These are phyloP conservation scores for Platanthera guangdongensis DNA, from an alignment of 106 monocot species.

Conservation along the genomic window DNA sequence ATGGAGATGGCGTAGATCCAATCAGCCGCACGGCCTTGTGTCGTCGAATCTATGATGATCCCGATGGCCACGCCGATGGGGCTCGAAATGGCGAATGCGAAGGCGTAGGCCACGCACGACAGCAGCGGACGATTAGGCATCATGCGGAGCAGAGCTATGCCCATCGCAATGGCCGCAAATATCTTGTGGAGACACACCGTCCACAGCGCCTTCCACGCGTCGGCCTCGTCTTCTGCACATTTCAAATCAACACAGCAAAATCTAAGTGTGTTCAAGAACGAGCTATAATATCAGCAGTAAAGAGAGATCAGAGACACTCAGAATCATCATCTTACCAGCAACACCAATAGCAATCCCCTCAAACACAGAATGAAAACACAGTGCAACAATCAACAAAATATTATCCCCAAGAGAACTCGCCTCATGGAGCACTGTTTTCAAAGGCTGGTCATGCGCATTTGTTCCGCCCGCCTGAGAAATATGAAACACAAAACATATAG, in stretches of 20 bases:
- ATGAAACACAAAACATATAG: neutral
- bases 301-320: neutral
- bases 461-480: slow-evolving; percentile 10
- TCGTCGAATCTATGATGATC: slow-evolving; percentile 66
- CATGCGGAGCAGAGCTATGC: slow-evolving; percentile 71
- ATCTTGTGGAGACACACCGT: slow-evolving; percentile 75
- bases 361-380: slow-evolving; percentile 83
- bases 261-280: neutral
- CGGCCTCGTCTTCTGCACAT: slow-evolving; percentile 57
- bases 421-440: slow-evolving; percentile 26
- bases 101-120: slow-evolving; percentile 46
- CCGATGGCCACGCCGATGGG: slow-evolving; percentile 72
- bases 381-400: slow-evolving; percentile 55
- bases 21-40: slow-evolving; percentile 63
- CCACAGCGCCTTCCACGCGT: slow-evolving; percentile 82
- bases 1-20: slow-evolving; percentile 86
- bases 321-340: slow-evolving; percentile 35
- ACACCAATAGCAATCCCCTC: slow-evolving; percentile 89
- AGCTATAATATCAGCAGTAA: neutral
- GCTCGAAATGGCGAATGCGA: slow-evolving; percentile 74
- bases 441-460: slow-evolving; percentile 21
- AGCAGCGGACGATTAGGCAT: slow-evolving; percentile 57
- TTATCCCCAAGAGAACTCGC: slow-evolving; percentile 58
- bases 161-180: slow-evolving; percentile 81
- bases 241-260: neutral